Evolutionary conservation across 1,284 basidiomycete genomes (phyloP).

Genomic region (Tylopilus sp.): DNA sequence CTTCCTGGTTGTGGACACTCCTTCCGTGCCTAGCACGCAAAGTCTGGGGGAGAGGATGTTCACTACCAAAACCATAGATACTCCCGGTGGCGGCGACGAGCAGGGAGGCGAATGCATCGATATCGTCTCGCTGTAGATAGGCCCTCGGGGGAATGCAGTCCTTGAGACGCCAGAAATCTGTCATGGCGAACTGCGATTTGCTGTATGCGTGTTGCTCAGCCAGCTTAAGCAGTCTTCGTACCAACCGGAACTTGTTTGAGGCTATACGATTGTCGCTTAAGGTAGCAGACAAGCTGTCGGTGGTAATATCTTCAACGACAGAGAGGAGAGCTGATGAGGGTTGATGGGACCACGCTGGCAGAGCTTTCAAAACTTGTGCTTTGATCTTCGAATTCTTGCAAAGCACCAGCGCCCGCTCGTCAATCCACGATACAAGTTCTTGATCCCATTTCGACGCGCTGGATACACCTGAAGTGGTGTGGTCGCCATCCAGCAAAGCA

Average conservation of each 20-base stretch:
- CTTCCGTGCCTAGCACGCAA: slow-evolving; percentile 41
- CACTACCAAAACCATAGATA: slow-evolving; percentile 57
- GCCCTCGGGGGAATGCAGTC: slow-evolving; percentile 57
- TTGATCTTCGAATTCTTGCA: slow-evolving; percentile 39
- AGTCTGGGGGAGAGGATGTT: slow-evolving; percentile 39
- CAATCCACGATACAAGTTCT: slow-evolving; percentile 61
- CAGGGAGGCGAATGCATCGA: slow-evolving; percentile 72
- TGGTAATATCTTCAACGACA: slow-evolving; percentile 43
- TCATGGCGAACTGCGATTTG: slow-evolving; percentile 47
- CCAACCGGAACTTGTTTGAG: slow-evolving; percentile 74
- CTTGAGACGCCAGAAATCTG: slow-evolving; percentile 82
- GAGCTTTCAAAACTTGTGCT: slow-evolving; percentile 48
- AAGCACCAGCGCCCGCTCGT: slow-evolving; percentile 47
- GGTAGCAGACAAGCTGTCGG: slow-evolving; percentile 47
- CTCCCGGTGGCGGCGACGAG: slow-evolving; percentile 57
- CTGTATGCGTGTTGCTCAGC: slow-evolving; percentile 38
- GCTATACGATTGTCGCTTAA: slow-evolving; percentile 54
- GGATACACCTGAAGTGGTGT: slow-evolving; percentile 25
- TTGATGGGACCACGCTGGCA: slow-evolving; percentile 70
- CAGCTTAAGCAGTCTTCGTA: slow-evolving; percentile 54
- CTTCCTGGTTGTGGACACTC: slow-evolving; percentile 22
- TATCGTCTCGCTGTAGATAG: slow-evolving; percentile 58
- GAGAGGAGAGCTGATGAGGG: slow-evolving; percentile 45
- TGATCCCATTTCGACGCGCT: slow-evolving; percentile 38
- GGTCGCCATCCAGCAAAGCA: slow-evolving; percentile 53